Evolutionary conservation across 371 early-diverging fungal genomes (phyloP).

Genomic region (Lichtheimia ornata): DNA sequence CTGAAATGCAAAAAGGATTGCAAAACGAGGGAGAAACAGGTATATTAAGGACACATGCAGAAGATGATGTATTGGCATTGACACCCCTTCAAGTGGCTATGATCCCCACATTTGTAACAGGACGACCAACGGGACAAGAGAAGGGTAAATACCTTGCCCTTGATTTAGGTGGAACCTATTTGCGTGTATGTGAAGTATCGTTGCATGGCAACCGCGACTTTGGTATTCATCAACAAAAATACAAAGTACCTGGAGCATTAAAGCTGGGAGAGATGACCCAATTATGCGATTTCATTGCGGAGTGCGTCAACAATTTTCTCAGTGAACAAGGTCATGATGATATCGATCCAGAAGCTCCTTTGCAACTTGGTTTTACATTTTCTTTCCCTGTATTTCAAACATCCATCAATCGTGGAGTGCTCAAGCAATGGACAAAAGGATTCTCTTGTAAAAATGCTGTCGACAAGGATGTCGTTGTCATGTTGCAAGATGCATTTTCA

Average conservation of each 20-base stretch:
- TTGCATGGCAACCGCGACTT: slow-evolving; percentile 68
- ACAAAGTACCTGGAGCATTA: slow-evolving; percentile 43
- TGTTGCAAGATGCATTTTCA: slow-evolving; percentile 82
- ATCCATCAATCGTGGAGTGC: slow-evolving; percentile 73
- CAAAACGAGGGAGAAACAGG: slow-evolving; percentile 55
- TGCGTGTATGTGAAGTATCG: slow-evolving; percentile 84
- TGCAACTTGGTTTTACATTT: slow-evolving; percentile 89
- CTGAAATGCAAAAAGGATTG: slow-evolving; percentile 79
- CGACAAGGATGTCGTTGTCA: slow-evolving; percentile 76
- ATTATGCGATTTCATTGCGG: slow-evolving; percentile 89
- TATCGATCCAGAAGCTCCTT: slow-evolving; percentile 25
- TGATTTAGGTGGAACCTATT: slow-evolving; percentile 94
- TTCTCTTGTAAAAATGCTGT: slow-evolving; percentile 78
- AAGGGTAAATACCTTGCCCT: slow-evolving; percentile 84
- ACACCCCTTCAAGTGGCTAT: slow-evolving; percentile 33
- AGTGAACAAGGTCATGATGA: slow-evolving; percentile 33
- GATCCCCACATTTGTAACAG: slow-evolving; percentile 86
- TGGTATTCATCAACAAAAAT: slow-evolving; percentile 74
- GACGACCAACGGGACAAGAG: slow-evolving; percentile 81
- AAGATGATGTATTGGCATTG: no score
- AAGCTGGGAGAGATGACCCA: slow-evolving; percentile 52
- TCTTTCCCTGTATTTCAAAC: slow-evolving; percentile 91
- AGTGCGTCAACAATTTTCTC: slow-evolving; percentile 78
- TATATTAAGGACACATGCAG: background rate
- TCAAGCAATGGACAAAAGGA: slow-evolving; percentile 94